phyloP scores from a whole-genome alignment of 2,329 filamentous ascomycete genomes.

The Parascedosporium putredinis region DNA sequence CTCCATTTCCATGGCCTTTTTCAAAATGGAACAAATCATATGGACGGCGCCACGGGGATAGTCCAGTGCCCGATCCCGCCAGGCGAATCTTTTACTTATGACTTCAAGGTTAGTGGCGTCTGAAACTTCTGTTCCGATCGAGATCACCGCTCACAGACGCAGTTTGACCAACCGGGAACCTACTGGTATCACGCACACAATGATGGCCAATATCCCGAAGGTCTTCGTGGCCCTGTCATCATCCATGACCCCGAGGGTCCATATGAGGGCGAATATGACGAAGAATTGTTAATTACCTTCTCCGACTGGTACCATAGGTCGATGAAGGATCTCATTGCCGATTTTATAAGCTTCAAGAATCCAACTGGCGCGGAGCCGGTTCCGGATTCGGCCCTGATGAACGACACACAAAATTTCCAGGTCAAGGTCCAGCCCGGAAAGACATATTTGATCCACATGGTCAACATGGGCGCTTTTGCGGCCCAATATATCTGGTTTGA shows the following conservation, averaged over 20 bases:
- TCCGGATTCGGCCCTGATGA: constrained; percentile 58
- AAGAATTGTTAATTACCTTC: constrained; percentile 54
- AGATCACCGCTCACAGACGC: background rate
- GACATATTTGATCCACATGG: constrained; percentile 62
- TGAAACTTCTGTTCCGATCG: too few relatives aligned
- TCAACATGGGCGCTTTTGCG: constrained; percentile 65
- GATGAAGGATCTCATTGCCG: constrained; percentile 33
- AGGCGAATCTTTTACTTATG: constrained; percentile 56
- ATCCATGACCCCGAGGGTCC: constrained; percentile 53
- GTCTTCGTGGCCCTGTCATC: constrained; percentile 53
- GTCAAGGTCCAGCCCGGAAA: constrained; percentile 53
- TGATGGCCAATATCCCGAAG: constrained; percentile 59
- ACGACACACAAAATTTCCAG: constrained; percentile 54
- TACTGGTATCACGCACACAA: constrained; percentile 74
- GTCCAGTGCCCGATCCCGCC: constrained; percentile 59
- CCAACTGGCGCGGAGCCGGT: constrained; percentile 53
- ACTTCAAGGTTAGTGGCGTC: constrained; percentile 52
- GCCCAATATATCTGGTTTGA: constrained; percentile 58
- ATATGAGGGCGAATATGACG: constrained; percentile 45
- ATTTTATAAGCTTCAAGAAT: constrained; percentile 43
- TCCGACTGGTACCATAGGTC: constrained; percentile 63
- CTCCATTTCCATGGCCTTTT: constrained; percentile 64
- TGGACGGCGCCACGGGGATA: constrained; percentile 60
- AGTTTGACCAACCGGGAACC: constrained; percentile 51
- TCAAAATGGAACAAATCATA: constrained; percentile 55